Percentiles rank a stretch among this genome's conserved stretches.
Evolutionary conservation across 2,329 filamentous ascomycete genomes (phyloP).

Genomic region (Alternaria sp.): DNA sequence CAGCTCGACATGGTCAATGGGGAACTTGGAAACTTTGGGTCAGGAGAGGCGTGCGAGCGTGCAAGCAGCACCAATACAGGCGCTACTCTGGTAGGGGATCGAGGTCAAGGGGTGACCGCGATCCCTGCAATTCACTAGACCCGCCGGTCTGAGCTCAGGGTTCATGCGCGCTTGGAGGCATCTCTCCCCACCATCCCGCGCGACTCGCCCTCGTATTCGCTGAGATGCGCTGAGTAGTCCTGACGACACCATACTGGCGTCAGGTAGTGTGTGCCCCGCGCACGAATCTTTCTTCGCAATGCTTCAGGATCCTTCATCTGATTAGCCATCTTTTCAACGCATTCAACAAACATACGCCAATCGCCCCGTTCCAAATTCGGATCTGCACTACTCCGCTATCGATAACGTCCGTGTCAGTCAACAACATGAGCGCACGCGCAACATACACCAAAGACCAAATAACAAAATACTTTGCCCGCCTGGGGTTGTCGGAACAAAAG

Average conservation of each 20-base stretch:
- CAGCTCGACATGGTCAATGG: slow-evolving; percentile 32
- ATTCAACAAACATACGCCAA: background rate
- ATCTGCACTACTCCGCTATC: slow-evolving; percentile 14
- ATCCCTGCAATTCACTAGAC: slow-evolving; percentile 8
- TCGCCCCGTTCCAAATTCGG: slow-evolving; percentile 8
- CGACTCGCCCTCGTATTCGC: slow-evolving; percentile 3
- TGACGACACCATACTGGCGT: slow-evolving; percentile 6
- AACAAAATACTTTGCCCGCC: slow-evolving; percentile 47
- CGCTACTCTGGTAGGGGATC: slow-evolving; percentile 20
- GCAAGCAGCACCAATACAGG: slow-evolving; percentile 1
- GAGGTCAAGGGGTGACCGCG: background rate
- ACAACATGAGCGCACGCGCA: slow-evolving; percentile 22
- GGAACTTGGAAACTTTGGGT: background rate
- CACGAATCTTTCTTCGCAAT: too few relatives aligned
- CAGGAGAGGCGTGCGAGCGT: slow-evolving; percentile 1
- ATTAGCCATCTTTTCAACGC: background rate
- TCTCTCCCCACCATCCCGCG: slow-evolving; percentile 12
- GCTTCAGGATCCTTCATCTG: background rate
- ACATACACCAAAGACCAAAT: slow-evolving; percentile 41
- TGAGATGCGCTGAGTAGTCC: slow-evolving; percentile 1
- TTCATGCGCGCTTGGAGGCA: slow-evolving; percentile 19
- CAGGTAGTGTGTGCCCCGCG: background rate
- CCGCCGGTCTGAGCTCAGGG: slow-evolving; percentile 8
- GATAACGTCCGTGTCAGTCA: slow-evolving; percentile 6
- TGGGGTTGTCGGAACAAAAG: slow-evolving; percentile 38